Base-by-base conservation (phyloP, 768 basidiomycete genomes). In the Pisolithus microcarpus region DNA sequence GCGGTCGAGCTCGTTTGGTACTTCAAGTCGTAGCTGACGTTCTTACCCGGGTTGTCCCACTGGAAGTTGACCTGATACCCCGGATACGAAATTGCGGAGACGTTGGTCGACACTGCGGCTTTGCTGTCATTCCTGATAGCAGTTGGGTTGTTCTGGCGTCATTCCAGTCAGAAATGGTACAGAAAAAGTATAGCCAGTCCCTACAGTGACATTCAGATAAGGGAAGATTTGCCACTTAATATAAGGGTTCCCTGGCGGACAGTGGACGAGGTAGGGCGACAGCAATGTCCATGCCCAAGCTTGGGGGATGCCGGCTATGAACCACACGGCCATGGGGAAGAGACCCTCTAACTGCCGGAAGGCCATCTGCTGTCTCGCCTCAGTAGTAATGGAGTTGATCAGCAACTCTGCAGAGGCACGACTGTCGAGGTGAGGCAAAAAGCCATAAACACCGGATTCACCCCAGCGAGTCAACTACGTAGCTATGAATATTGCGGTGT, bases 291-390 rank as follows among this genome's bases (percentile, higher is more conserved):
- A 84, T 1, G 75, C 72, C 79, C 80, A 81, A 7, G 74, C 67
- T 59, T 84, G 82, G 3, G 81, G 78, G 57, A 83, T 77, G 31
- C 76, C 77, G 0, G 77, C 69, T 44, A 75, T 71, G 60, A 81
- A 81, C 68, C 70, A 78, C 38, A 65, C 73, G 6, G 80, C 77
- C 77, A 81, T 78, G 0, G 81, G 80, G 69, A 79, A 79, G n/a
- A 76, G 59, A 0, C 80, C 81, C 47, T 78, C 72, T 43, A 82
- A 74, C 64, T 84, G 81, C 4, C 83, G 62, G 72, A 85, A 82
- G 43, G 75, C 70, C 75, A 82, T 75, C 68, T 85, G 78, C 65
- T 86, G 83, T 8, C 83, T 68, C 18, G 77, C 76, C 65, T 85
- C 82, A 11, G 77, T 81, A 0, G 79, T 70, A 57, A 86, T 81